These are phyloP conservation scores for Pythium brassicae DNA, from an alignment of 352 stramenopile genomes.

Conservation along the genomic window DNA sequence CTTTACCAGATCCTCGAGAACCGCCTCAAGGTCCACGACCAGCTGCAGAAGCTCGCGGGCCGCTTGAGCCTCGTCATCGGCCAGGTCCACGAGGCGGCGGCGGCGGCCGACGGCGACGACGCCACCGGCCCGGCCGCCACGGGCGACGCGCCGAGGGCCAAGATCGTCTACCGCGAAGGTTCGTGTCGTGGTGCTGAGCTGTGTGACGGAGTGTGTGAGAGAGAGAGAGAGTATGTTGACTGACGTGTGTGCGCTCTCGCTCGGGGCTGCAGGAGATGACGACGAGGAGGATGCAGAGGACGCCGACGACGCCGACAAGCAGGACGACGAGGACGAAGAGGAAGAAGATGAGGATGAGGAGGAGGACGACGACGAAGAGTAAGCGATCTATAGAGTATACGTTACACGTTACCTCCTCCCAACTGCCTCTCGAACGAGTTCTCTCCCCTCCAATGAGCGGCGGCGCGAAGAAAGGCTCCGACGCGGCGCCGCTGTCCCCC, in stretches of 20 bases:
- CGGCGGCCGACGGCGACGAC: slow-evolving; percentile 18
- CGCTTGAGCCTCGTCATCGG: slow-evolving; percentile 78
- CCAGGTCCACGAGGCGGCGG: slow-evolving; percentile 66
- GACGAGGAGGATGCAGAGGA: slow-evolving; percentile 24
- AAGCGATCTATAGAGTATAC: slow-evolving; percentile 21
- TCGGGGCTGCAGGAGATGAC: slow-evolving; percentile 18
- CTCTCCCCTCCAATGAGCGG: slow-evolving; percentile 12
- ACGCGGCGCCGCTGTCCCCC: slow-evolving; percentile 20
- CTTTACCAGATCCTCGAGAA: slow-evolving; percentile 85
- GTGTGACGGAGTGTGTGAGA: background rate
- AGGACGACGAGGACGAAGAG: slow-evolving; percentile 25
- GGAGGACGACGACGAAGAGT: slow-evolving; percentile 31
- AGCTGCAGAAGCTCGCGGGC: slow-evolving; percentile 81
- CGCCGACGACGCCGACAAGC: slow-evolving; percentile 14
- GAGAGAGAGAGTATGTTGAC: slow-evolving; percentile 1
- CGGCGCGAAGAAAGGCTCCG: no score
- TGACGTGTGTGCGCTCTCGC: slow-evolving; percentile 8
- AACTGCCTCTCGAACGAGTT: no score
- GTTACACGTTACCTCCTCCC: background rate
- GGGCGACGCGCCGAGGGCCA: slow-evolving; percentile 43
- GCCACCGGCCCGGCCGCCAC: slow-evolving; percentile 4
- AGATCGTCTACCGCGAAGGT: slow-evolving; percentile 69
- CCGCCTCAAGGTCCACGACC: slow-evolving; percentile 72
- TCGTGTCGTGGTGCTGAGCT: background rate
- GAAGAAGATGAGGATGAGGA: slow-evolving; percentile 39